Percentiles rank a stretch among this genome's conserved stretches.
These are phyloP conservation scores for Solanum arcanum DNA, from an alignment of 257 asterid genomes.

Conservation along the genomic window DNA sequence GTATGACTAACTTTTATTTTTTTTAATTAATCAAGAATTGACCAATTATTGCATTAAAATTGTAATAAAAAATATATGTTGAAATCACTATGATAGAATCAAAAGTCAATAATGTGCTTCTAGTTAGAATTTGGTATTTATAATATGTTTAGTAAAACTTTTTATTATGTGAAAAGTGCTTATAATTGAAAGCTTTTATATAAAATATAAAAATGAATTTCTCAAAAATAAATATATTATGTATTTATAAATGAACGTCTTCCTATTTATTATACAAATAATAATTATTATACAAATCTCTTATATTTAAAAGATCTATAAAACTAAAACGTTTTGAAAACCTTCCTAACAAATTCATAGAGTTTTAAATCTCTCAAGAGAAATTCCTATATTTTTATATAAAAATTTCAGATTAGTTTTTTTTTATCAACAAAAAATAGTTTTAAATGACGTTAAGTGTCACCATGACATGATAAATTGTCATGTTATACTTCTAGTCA, in stretches of 20 bases:
- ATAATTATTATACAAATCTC: too few relatives aligned
- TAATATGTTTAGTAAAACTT: not conserved
- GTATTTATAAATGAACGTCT: not conserved
- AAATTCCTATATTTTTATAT: too few relatives aligned
- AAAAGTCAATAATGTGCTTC: not conserved
- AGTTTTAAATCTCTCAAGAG: not conserved
- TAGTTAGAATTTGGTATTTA: not conserved
- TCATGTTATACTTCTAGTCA: too few relatives aligned
- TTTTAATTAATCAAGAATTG: not conserved
- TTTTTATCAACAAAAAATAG: not conserved
- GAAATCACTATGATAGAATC: not conserved
- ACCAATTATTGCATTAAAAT: not conserved
- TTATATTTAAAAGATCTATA: too few relatives aligned
- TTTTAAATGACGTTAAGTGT: not conserved
- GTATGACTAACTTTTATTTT: not conserved
- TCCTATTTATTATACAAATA: not conserved
- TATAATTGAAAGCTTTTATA: not conserved
- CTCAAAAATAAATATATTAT: too few relatives aligned
- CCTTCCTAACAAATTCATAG: not conserved
- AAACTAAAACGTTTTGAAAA: not conserved
- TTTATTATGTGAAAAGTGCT: not conserved
- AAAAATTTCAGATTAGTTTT: not conserved
- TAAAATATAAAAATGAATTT: not conserved
- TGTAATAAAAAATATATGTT: not conserved
- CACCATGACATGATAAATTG: not conserved